Percentiles rank a stretch among this genome's conserved stretches.
Evolutionary conservation across 139 green algal genomes (phyloP).

Genomic region (Chlorella vulgaris): DNA sequence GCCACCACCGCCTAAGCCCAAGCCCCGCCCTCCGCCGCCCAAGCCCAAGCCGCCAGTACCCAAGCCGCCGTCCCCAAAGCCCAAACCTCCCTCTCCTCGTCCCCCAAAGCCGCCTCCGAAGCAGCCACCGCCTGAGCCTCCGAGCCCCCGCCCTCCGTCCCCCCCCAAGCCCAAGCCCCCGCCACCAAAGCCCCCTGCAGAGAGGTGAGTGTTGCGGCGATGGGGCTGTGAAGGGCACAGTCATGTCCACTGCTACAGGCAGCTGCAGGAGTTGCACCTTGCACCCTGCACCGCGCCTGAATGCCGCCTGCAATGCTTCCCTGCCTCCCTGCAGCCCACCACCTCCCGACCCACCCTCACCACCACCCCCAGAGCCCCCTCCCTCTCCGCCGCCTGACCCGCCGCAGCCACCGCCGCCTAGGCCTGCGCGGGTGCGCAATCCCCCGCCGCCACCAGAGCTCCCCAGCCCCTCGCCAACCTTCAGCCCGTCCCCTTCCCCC

Average conservation of each 20-base stretch:
- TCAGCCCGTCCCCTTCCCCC: neutral
- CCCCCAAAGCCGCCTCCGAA: neutral
- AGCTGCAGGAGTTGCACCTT: too few species aligned
- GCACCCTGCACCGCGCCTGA: too few species aligned
- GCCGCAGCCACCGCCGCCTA: neutral
- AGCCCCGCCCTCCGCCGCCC: too few species aligned
- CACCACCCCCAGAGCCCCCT: neutral
- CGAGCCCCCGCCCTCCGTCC: neutral
- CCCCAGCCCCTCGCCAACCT: neutral
- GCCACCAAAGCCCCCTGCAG: too few species aligned
- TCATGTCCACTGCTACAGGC: too few species aligned
- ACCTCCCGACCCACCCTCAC: neutral
- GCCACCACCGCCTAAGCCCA: too few species aligned
- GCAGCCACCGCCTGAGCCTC: too few species aligned
- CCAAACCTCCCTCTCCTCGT: neutral
- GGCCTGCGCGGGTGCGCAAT: neutral
- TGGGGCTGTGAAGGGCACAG: too few species aligned
- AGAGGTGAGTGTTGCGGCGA: too few species aligned
- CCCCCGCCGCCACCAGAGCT: neutral
- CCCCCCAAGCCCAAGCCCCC: neutral
- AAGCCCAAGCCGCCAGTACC: neutral
- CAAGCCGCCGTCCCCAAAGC: too few species aligned
- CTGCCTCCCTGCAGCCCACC: too few species aligned
- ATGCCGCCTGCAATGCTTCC: too few species aligned
- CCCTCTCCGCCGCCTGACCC: neutral